These are phyloP conservation scores for Trichophyton equinum DNA, from an alignment of 2,329 filamentous ascomycete species.

Conservation along the genomic window DNA sequence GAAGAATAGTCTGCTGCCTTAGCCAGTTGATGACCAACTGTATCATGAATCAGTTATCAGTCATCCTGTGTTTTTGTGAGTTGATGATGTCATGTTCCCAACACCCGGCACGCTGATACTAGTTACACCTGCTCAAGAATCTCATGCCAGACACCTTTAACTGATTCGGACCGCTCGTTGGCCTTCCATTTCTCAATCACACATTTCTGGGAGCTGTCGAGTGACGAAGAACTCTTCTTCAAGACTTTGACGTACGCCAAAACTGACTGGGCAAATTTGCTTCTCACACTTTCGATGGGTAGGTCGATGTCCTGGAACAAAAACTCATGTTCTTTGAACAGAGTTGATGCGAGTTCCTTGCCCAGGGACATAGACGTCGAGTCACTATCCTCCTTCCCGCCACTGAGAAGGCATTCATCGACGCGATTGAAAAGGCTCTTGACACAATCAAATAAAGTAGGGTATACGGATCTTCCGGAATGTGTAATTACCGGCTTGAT, in stretches of 20 bases:
- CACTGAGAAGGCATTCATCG: constrained; percentile 16
- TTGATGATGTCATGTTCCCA: not conserved
- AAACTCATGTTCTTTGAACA: constrained; percentile 20
- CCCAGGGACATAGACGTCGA: constrained; percentile 6
- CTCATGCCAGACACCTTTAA: constrained; percentile 11
- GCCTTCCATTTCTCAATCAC: constrained; percentile 25
- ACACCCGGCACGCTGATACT: not conserved
- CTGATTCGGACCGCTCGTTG: constrained; percentile 28
- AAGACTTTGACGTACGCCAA: constrained; percentile 23
- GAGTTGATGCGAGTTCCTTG: constrained; percentile 18
- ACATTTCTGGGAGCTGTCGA: constrained; percentile 17
- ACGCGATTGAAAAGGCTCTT: constrained; percentile 23
- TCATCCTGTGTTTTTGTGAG: not conserved
- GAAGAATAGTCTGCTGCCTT: not conserved
- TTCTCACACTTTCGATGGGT: constrained; percentile 26
- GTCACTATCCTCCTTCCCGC: not conserved
- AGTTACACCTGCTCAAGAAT: not conserved
- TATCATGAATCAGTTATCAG: not conserved
- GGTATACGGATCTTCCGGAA: constrained; percentile 25
- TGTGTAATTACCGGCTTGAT: constrained; percentile 22
- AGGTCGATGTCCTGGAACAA: constrained; percentile 25
- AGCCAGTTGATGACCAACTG: not conserved
- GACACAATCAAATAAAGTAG: constrained; percentile 25
- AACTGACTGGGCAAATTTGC: constrained; percentile 27
- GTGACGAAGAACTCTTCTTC: constrained; percentile 13